Percentiles rank a stretch among this genome's conserved stretches.
These are phyloP conservation scores for Pseudocercospora vitis DNA, from an alignment of 2,329 filamentous ascomycete species.

Conservation along the genomic window DNA sequence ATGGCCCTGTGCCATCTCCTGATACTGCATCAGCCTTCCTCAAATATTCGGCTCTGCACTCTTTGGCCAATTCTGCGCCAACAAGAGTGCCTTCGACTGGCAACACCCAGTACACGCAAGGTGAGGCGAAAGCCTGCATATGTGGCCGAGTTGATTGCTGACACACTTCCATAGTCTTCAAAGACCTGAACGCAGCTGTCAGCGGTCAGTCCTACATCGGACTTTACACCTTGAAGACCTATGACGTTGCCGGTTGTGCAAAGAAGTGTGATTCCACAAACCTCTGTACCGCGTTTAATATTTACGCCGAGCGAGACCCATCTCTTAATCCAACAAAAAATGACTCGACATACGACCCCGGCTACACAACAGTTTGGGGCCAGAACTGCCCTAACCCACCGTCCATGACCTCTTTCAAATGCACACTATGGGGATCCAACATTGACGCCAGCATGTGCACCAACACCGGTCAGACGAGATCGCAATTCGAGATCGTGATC, in stretches of 20 bases:
- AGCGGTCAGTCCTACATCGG: slow-evolving; percentile 28
- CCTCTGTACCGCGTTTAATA: slow-evolving; percentile 29
- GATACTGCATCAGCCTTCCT: slow-evolving; percentile 33
- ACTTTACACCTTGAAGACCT: slow-evolving; percentile 27
- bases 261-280: slow-evolving; percentile 26
- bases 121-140: too few relatives aligned
- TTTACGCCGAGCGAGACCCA: slow-evolving; percentile 29
- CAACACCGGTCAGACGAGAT: slow-evolving; percentile 27
- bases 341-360: slow-evolving; percentile 23
- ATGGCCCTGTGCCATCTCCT: slow-evolving; percentile 34
- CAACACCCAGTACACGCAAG: slow-evolving; percentile 22
- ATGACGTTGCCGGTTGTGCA: slow-evolving; percentile 27
- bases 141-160: too few relatives aligned
- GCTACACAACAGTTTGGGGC: slow-evolving; percentile 27
- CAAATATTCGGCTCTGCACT: slow-evolving; percentile 22
- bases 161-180: slow-evolving; percentile 22
- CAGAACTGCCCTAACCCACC: slow-evolving; percentile 31
- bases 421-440: slow-evolving; percentile 36
- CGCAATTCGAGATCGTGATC: slow-evolving; percentile 33
- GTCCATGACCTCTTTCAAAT: slow-evolving; percentile 37
- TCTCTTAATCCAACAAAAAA: slow-evolving; percentile 29
- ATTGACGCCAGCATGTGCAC: slow-evolving; percentile 31
- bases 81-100: slow-evolving; percentile 23
- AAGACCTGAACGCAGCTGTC: slow-evolving; percentile 25
- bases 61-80: slow-evolving; percentile 25